Base-by-base conservation (phyloP, 2,329 filamentous ascomycete species). In the Diaporthe destruens region DNA sequence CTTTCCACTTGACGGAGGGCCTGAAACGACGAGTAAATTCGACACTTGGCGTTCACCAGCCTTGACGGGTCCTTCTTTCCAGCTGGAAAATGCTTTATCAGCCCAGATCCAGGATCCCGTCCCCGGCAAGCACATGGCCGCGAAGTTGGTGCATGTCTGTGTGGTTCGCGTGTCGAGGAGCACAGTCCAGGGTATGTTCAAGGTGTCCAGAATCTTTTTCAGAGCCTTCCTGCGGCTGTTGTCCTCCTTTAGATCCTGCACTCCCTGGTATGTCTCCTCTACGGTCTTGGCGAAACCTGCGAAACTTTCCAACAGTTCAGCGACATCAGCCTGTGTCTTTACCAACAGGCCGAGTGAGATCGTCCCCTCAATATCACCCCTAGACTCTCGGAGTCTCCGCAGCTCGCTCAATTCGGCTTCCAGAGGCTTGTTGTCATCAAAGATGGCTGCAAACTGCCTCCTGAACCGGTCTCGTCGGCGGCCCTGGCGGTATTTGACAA, bases 401-500 rank as follows among this genome's bases (percentile, higher is more conserved):
- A 79, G 77, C 16, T 75, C 55, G 4, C 59, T 56, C 77, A 78
- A 76, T 67, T 77, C 75, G 6, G 23, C 66, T 9, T 56, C 23
- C 7, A 79, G 39, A 34, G 70, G 75, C 11, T 75, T 75, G 70
- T 79, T 76, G 7, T 77, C 76, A 8, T 79, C 74, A 14, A 78
- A 75, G 6, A 79, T 71, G 3, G 76, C 74, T 53, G 74, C 77
- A n/a, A 74, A 29, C 53, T 76, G 69, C 51, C 69, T 74, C 23
- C 66, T 29, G 32, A 78, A 39, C 36, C 77, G 77, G 20, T 75
- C 70, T 55, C 75, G 39, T 47, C 74, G 75, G 42, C 76, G 63
- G 12, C 77, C 75, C 39, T 79, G 78, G n/a, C 74, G 74, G 53
- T 78, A 79, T n/a, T 77, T 77, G 18, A 79, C 75, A 3, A 79